phyloP scores from a whole-genome alignment of 345 rosid genomes.

The Ceriops tagal region DNA sequence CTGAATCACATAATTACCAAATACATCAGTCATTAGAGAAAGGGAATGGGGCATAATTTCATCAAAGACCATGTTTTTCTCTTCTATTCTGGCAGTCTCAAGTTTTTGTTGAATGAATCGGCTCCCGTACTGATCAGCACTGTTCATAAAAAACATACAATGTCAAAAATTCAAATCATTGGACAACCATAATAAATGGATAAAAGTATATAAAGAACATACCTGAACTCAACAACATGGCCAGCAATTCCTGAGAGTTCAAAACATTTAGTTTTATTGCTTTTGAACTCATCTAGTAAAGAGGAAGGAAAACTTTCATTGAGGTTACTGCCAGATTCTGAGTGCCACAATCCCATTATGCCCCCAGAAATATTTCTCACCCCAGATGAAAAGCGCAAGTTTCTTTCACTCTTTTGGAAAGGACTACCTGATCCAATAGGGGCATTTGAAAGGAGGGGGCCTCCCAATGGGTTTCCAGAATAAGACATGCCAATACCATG shows the following conservation, averaged over 20 bases:
- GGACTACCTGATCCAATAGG: conserved; percentile 50
- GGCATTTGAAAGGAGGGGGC: conserved; percentile 45
- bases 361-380: conserved; percentile 47
- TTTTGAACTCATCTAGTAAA: conserved; percentile 64
- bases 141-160: conserved; percentile 26
- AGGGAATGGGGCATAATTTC: conserved; percentile 89
- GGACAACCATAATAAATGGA: background rate
- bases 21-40: conserved; percentile 88
- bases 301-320: conserved; percentile 54
- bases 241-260: conserved; percentile 64
- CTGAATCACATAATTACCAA: conserved; percentile 93
- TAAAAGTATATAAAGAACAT: background rate
- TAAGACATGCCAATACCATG: conserved; percentile 52
- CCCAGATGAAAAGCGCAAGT: conserved; percentile 47
- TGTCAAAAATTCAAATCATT: conserved; percentile 10
- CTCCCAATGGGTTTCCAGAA: conserved; percentile 43
- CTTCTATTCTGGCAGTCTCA: conserved; percentile 81
- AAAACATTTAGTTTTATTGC: conserved; percentile 66
- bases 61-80: conserved; percentile 78
- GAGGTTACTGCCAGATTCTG: conserved; percentile 42
- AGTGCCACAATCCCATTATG: conserved; percentile 55
- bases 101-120: conserved; percentile 96
- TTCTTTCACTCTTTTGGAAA: conserved; percentile 45
- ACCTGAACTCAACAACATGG: conserved; percentile 83
- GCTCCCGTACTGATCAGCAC: conserved; percentile 94